Percentiles rank a stretch among this genome's conserved stretches.
phyloP scores from a whole-genome alignment of 2,329 filamentous ascomycete species.

The Fonsecaea nubica region DNA sequence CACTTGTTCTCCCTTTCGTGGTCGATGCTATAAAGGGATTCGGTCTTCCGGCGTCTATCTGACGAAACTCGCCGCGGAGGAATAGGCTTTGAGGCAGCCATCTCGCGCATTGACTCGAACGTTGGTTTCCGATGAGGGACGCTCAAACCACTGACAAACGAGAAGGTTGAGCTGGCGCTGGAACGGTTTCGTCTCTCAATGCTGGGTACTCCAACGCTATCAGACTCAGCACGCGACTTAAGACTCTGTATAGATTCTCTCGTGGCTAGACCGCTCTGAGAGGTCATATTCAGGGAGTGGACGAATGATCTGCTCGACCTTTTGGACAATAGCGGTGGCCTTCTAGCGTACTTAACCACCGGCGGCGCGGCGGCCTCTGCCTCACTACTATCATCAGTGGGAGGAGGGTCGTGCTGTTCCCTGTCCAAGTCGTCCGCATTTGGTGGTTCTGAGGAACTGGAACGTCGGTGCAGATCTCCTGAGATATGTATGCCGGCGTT shows the following conservation, averaged over 20 bases:
- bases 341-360: conserved; percentile 35
- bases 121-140: conserved; percentile 25
- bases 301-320: conserved; percentile 28
- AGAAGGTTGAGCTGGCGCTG: conserved; percentile 33
- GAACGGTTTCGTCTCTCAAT: conserved; percentile 35
- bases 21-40: conserved; percentile 32
- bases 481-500: conserved; percentile 7
- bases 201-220: conserved; percentile 33
- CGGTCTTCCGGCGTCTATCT: conserved; percentile 29
- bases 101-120: conserved; percentile 30
- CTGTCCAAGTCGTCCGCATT: conserved; percentile 33
- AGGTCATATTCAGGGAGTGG: conserved; percentile 27
- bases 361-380: conserved; percentile 34
- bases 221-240: conserved; percentile 33
- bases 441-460: conserved; percentile 11
- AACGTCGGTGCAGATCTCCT: conserved; percentile 8
- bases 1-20: conserved; percentile 32
- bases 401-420: conserved; percentile 25
- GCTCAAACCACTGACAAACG: conserved; percentile 32
- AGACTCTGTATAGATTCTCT: conserved; percentile 36
- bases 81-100: conserved; percentile 24
- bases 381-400: conserved; percentile 34
- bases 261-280: conserved; percentile 24
- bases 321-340: conserved; percentile 30
- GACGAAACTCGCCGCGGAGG: conserved; percentile 31